Base-by-base conservation (phyloP, 2,329 filamentous ascomycete species). In the Dendryphion nanum region DNA sequence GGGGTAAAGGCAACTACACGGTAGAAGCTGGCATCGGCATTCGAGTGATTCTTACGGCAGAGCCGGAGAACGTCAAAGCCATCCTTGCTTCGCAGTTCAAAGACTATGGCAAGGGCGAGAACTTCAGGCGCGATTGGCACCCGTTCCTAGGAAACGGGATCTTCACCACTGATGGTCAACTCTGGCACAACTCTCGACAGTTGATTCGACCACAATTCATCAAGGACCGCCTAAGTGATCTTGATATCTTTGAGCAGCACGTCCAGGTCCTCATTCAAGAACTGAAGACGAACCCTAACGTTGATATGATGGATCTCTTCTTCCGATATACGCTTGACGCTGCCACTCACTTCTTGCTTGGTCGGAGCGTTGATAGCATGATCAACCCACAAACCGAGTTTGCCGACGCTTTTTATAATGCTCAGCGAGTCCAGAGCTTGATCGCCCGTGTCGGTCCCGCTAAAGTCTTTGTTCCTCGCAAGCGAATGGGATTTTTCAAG, bases 41-140 rank as follows among this genome's bases (percentile, higher is more conserved):
- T 33, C 79, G 86, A n/a, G 64, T 84, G 16, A 63, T 94, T 42
- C 76, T 93, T 56, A 95, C 90, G 0, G 78, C 79, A 4, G 89
- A 95, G 50, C 85, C 86, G 1, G 88, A 94, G 56, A 95, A 95
- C 59, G 85, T 95, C 70, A 95, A 95, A 64, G 87, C 90, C 5
- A 76, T 96, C 16, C 73, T 96, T n/a, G 86, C 89, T 0, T 85
- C 84, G 1, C 88, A 95, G 58, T 96, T 96, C 58, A 68, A 69
- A 28, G 86, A 95, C 57, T 96, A 83, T 59, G 90, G 89, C 53
- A 89, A 95, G 61, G 89, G 89, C 5, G 68, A 81, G 45, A 66
- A 73, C 16, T 95, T 95, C 68, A 83, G 90, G 53, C 51, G 66
- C 6, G 83, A 89, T 35, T 94, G 85, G 84, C 74, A 79, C 40